These are phyloP conservation scores for Ustilago shanxiensis DNA, from an alignment of 1,284 basidiomycete genomes.

Conservation along the genomic window DNA sequence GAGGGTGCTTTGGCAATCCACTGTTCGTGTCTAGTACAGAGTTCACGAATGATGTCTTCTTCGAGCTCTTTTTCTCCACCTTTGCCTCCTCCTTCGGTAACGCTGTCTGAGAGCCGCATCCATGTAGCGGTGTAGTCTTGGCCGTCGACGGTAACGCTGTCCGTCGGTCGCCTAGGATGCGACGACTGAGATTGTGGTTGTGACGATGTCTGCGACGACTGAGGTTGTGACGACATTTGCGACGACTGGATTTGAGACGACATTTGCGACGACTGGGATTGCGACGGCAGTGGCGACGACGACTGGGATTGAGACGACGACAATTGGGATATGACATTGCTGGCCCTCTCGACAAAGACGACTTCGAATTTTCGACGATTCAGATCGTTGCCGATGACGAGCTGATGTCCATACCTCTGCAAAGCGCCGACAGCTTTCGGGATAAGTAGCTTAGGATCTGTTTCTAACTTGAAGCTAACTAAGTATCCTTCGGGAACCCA, in stretches of 20 bases:
- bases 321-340: not conserved
- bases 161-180: no score
- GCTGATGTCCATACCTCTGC: conserved; percentile 93
- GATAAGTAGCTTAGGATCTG: conserved; percentile 83
- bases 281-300: no score
- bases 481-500: conserved; percentile 93
- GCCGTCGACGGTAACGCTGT: conserved; percentile 14
- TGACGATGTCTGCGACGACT: no score
- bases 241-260: no score
- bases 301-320: no score
- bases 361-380: conserved; percentile 90
- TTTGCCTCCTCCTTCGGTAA: conserved; percentile 51
- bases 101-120: conserved; percentile 75
- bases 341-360: conserved; percentile 78
- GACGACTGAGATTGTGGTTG: no score
- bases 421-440: conserved; percentile 91
- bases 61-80: conserved; percentile 79
- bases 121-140: conserved; percentile 77
- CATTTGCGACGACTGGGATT: no score
- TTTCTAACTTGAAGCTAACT: conserved; percentile 99
- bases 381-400: conserved; percentile 95
- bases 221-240: no score
- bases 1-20: conserved; percentile 74
- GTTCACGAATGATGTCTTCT: conserved; percentile 85
- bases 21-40: conserved; percentile 79